A percentile compares a stretch with the other conserved stretches of the same genome.
Evolutionary conservation across 2,329 filamentous ascomycete genomes (phyloP).

Genomic region (Hymenoscyphus linearis): DNA sequence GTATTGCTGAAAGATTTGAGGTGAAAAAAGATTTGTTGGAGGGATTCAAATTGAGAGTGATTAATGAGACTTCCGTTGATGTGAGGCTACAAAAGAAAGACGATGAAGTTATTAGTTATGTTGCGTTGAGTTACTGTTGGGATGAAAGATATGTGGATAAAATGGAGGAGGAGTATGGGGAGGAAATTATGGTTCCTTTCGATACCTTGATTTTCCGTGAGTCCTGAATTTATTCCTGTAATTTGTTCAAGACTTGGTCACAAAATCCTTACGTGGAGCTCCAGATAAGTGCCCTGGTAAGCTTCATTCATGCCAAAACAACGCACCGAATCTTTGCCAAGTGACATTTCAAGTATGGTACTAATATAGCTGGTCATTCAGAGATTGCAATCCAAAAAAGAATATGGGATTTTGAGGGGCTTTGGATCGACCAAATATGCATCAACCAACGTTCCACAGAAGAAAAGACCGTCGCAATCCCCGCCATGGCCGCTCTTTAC

Average conservation of each 20-base stretch:
- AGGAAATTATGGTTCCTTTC: conserved; percentile 5
- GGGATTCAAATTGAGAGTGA: background rate
- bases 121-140: conserved; percentile 10
- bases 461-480: conserved; percentile 4
- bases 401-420: background rate
- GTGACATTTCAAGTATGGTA: too few relatives aligned
- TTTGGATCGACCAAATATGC: conserved; percentile 9
- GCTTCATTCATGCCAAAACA: background rate
- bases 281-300: too few relatives aligned
- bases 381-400: conserved; percentile 5
- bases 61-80: background rate
- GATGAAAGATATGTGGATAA: background rate
- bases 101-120: background rate
- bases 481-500: conserved; percentile 6
- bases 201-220: conserved; percentile 2
- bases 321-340: too few relatives aligned
- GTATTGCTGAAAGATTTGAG: conserved; percentile 5
- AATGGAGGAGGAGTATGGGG: background rate
- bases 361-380: background rate
- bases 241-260: background rate
- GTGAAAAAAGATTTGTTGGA: conserved; percentile 4
- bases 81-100: background rate
- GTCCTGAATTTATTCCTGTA: background rate
- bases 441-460: conserved; percentile 2
- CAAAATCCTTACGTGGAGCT: too few relatives aligned